Evolutionary conservation across 1,284 basidiomycete species (phyloP), one percentile per base, ranked within the genome.

Genomic region (Heterobasidion parviporum): DNA sequence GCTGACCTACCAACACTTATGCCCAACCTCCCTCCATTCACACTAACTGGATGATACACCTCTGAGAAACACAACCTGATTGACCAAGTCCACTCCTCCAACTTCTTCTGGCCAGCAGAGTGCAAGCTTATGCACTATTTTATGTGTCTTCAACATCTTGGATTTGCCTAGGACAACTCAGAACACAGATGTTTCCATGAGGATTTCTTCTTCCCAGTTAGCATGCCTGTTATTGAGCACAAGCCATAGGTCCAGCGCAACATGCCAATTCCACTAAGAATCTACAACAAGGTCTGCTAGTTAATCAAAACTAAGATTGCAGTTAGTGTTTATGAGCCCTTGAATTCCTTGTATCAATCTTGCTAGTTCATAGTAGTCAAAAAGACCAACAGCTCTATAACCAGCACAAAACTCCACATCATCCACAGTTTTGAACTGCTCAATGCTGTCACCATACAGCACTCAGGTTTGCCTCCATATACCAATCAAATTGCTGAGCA

Each of bases 101-200:
- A 26, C 2, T 62, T 58, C 33, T 52, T 62, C 8, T 52, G 26
- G 36, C 54, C 54, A 0, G 57, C 62, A 41, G 64, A 69, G 53
- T 10, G 53, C 0, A 55, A 60, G 8, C 54, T 69, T 0, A 53
- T 64, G 32, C 63, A 67, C 44, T 50, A 65, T 36, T 55, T 68
- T 38, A 59, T 68, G 51, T 43, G 46, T 10, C 8, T 50, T 7
- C 60, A 65, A 9, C 57, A 68, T 9, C 45, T 57, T 5, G 68
- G 53, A 0, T 69, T 72, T 35, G 67, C 72, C 8, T 74, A 67
- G 71, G 55, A 64, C 8, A 67, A 74, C 43, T 34, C 50, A 0
- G 68, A 75, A 53, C 54, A 64, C 18, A 72, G 74, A 0, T 50
- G 54, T 73, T 18, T 18, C 18, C 2, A 2, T 2, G 2, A 18